Conservation (phyloP, 306 rosid species). For the Rosa rugosa region DNA sequence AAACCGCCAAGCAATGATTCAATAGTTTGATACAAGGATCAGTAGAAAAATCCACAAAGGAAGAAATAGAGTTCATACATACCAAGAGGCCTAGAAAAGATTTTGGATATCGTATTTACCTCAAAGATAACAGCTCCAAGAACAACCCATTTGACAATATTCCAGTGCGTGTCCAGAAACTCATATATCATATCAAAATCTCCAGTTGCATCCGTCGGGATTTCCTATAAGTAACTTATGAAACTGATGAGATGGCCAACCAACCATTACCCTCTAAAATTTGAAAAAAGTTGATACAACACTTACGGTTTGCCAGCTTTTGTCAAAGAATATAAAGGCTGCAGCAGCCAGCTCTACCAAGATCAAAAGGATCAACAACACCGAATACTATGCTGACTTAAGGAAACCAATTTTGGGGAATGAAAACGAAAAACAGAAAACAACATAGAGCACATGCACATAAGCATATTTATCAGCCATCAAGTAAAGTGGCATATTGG, state of each 20-base stretch:
- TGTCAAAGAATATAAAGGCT: conserved; percentile 84
- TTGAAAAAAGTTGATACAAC: conserved; percentile 1
- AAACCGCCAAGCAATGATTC: not conserved
- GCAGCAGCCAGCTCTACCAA: conserved; percentile 81
- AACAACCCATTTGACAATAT: conserved; percentile 77
- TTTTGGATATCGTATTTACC: conserved; percentile 41
- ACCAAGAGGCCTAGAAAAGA: not conserved
- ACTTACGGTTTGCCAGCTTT: conserved; percentile 81
- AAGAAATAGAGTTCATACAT: not conserved
- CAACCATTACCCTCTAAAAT: conserved; percentile 1
- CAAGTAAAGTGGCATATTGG: not conserved
- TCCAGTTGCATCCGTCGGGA: conserved; percentile 78
- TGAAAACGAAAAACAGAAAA: not conserved
- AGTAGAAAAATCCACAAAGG: not conserved
- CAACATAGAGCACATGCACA: conserved; percentile 1
- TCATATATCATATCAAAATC: conserved; percentile 67
- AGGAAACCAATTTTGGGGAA: conserved; percentile 47
- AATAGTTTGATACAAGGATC: not conserved
- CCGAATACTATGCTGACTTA: conserved; percentile 69
- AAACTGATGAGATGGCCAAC: conserved; percentile 30
- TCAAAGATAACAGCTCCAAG: conserved; percentile 80
- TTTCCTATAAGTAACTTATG: conserved; percentile 48
- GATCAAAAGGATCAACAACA: conserved; percentile 68
- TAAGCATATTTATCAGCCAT: conserved; percentile 7
- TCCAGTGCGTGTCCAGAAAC: conserved; percentile 69